These are phyloP conservation scores for Paratinospora sagittata DNA, from an alignment of 164 flowering plant genomes.

Conservation along the genomic window DNA sequence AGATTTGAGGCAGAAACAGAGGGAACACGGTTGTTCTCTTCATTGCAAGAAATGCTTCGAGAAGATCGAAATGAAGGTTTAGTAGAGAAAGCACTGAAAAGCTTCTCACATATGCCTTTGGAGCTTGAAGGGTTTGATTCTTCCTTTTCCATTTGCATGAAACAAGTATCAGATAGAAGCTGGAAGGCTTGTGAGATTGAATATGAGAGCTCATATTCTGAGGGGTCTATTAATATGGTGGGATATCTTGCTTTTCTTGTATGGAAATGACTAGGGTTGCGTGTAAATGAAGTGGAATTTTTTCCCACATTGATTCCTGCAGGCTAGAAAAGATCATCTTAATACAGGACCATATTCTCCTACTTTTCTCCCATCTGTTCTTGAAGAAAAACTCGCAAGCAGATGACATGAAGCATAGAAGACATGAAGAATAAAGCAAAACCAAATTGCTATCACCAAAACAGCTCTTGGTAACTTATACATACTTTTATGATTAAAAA, in stretches of 20 bases:
- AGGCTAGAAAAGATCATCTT: background rate
- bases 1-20: background rate
- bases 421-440: background rate
- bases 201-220: background rate
- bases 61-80: slow-evolving; percentile 11
- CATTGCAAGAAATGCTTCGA: slow-evolving; percentile 11
- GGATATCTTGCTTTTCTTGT: background rate
- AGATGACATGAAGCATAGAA: too few relatives aligned
- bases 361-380: background rate
- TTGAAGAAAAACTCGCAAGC: background rate
- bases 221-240: background rate
- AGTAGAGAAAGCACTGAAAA: slow-evolving; percentile 17
- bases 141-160: slow-evolving; percentile 15
- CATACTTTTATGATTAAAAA: too few relatives aligned
- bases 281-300: background rate
- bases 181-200: background rate
- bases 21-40: background rate
- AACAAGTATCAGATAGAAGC: too few relatives aligned
- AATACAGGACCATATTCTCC: background rate
- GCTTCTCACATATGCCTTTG: slow-evolving; percentile 23
- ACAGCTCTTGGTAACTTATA: background rate
- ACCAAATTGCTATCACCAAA: background rate
- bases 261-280: slow-evolving; percentile 3
- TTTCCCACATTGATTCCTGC: background rate
- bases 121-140: slow-evolving; percentile 8